Percentiles rank a stretch among this genome's conserved stretches.
These are phyloP conservation scores for Pelargonium fulgidum DNA, from an alignment of 441 rosid species.

Conservation along the genomic window DNA sequence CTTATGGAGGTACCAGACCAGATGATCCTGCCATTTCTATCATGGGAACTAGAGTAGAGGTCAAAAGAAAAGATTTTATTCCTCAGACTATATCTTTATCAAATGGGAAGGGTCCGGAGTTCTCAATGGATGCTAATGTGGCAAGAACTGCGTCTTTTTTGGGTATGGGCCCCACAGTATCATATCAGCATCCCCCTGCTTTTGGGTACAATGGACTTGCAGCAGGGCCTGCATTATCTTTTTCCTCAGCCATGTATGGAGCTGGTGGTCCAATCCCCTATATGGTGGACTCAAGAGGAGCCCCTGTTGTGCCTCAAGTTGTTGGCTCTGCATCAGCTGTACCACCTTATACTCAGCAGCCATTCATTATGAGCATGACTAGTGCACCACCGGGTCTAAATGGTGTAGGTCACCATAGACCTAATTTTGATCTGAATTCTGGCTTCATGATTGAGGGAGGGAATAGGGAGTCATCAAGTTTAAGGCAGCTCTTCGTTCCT, in stretches of 20 bases:
- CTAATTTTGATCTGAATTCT: constrained; percentile 63
- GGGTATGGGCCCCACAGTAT: constrained; percentile 47
- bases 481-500: constrained; percentile 60
- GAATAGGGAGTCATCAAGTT: constrained; percentile 40
- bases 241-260: constrained; percentile 53
- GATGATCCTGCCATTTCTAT: constrained; percentile 63
- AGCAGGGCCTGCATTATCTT: constrained; percentile 44
- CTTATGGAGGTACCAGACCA: constrained; percentile 42
- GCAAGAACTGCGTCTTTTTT: constrained; percentile 48
- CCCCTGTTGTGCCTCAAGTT: constrained; percentile 61
- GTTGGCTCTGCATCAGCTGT: constrained; percentile 47
- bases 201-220: constrained; percentile 54
- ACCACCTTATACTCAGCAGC: constrained; percentile 50
- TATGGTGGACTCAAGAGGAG: constrained; percentile 61
- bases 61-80: constrained; percentile 40
- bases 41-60: constrained; percentile 69
- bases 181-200: constrained; percentile 57
- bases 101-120: constrained; percentile 57
- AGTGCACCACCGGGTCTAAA: constrained; percentile 39
- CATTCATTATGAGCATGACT: constrained; percentile 61
- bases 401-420: constrained; percentile 47
- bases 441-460: constrained; percentile 61
- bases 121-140: constrained; percentile 39
- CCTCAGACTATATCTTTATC: constrained; percentile 42
- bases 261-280: constrained; percentile 57